Conservation (phyloP, 169 alveolate genomes). For the Miamiensis avidus region DNA sequence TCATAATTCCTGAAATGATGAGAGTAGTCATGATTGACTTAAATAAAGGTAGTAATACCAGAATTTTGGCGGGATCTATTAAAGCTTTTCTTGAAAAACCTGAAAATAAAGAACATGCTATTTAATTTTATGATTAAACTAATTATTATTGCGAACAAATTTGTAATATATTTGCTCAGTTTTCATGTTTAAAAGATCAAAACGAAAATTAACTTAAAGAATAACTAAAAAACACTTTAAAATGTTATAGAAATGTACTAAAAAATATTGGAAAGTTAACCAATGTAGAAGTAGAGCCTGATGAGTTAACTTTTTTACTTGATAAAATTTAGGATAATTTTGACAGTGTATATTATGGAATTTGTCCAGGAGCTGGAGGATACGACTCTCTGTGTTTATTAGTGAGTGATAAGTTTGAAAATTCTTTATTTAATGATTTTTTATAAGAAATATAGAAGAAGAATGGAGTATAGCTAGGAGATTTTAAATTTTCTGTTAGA, state of each 20-base stretch:
- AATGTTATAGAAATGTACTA: neutral
- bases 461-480: too few species aligned
- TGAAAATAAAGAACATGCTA: neutral
- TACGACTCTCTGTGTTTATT: slow-evolving; percentile 17
- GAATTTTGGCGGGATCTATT: neutral
- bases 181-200: too few species aligned
- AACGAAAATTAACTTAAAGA: too few species aligned
- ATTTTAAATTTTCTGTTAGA: too few species aligned
- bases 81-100: neutral
- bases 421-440: too few species aligned
- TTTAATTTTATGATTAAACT: neutral
- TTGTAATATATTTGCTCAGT: neutral
- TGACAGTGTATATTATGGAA: slow-evolving; percentile 6
- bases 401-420: neutral
- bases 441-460: too few species aligned
- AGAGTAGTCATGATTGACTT: neutral
- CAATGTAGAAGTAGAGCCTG: slow-evolving; percentile 20
- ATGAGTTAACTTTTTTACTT: neutral
- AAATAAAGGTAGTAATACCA: neutral
- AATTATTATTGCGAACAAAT: neutral
- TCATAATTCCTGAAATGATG: neutral
- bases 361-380: slow-evolving; percentile 27
- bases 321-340: neutral
- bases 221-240: too few species aligned
- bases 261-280: neutral